Conservation (phyloP, 106 monocot species). For the Dioscorea zingiberensis region DNA sequence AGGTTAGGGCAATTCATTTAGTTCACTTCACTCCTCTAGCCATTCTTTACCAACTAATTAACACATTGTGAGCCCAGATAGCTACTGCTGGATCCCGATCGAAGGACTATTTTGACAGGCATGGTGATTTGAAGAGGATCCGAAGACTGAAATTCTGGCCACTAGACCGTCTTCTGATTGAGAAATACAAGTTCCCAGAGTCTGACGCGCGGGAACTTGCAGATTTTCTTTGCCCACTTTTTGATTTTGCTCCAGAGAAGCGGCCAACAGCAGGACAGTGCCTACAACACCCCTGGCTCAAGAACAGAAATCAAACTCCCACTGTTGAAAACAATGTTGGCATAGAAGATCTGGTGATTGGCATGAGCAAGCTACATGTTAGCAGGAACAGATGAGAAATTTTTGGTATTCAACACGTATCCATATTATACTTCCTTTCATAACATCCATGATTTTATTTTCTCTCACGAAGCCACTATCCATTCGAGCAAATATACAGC, state of each 20-base stretch:
- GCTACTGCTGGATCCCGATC: conserved; percentile 65
- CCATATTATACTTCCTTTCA: background rate
- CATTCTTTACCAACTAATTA: background rate
- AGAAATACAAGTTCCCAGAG: conserved; percentile 72
- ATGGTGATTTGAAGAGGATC: conserved; percentile 92
- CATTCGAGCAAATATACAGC: too few relatives aligned
- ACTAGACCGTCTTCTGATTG: conserved; percentile 50
- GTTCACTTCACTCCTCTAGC: background rate
- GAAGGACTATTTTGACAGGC: conserved; percentile 80
- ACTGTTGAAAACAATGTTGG: conserved; percentile 3
- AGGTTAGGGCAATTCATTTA: conserved; percentile 29
- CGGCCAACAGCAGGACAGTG: conserved; percentile 69
- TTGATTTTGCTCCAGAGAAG: conserved; percentile 80
- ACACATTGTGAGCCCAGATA: conserved; percentile 30
- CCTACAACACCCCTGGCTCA: conserved; percentile 68
- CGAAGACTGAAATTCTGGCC: conserved; percentile 73
- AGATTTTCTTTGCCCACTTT: conserved; percentile 67
- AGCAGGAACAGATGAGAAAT: conserved; percentile 10
- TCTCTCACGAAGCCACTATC: too few relatives aligned
- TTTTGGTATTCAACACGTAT: background rate
- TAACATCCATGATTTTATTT: background rate
- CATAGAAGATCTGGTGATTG: conserved; percentile 12
- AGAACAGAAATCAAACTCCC: background rate
- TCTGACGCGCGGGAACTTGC: conserved; percentile 54
- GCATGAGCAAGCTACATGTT: conserved; percentile 30